A percentile compares a stretch with the other conserved stretches of the same genome.
Evolutionary conservation across 345 rosid species (phyloP).

Genomic region (Syzygium grande): DNA sequence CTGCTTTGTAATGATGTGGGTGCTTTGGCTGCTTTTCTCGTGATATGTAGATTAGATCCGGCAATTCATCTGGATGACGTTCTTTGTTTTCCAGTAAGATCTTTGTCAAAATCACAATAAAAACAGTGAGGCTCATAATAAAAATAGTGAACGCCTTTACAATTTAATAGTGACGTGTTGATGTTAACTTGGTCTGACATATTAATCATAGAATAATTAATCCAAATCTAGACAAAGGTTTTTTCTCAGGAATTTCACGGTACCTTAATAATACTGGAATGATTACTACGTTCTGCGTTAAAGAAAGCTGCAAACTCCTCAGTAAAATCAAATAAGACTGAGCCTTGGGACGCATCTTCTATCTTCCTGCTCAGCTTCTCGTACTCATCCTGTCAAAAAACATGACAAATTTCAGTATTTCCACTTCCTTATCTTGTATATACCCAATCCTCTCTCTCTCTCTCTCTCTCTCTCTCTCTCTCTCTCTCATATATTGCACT

Average conservation of each 20-base stretch:
- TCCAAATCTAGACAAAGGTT: too few species aligned
- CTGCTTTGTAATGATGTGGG: background rate
- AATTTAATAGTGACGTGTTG: background rate
- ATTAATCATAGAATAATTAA: background rate
- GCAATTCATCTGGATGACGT: constrained; percentile 21
- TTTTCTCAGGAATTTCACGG: background rate
- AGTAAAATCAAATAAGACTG: background rate
- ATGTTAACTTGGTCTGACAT: background rate
- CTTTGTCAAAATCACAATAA: constrained; percentile 5
- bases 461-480: background rate
- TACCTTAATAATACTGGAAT: constrained; percentile 53
- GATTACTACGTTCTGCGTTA: constrained; percentile 24
- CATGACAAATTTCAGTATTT: background rate
- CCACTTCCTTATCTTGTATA: background rate
- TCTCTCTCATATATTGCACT: too few species aligned
- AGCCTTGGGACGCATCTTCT: constrained; percentile 17
- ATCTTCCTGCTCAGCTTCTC: constrained; percentile 32
- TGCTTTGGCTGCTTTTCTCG: constrained; percentile 56
- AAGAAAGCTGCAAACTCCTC: constrained; percentile 36
- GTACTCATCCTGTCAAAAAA: constrained; percentile 28
- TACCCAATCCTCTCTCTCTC: background rate
- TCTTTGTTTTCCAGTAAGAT: constrained; percentile 39
- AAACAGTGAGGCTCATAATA: background rate
- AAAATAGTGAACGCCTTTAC: background rate
- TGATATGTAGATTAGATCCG: constrained; percentile 41